Evolutionary conservation across 2,329 filamentous ascomycete species (phyloP).

Genomic region (Hymenoscyphus fructigenus): DNA sequence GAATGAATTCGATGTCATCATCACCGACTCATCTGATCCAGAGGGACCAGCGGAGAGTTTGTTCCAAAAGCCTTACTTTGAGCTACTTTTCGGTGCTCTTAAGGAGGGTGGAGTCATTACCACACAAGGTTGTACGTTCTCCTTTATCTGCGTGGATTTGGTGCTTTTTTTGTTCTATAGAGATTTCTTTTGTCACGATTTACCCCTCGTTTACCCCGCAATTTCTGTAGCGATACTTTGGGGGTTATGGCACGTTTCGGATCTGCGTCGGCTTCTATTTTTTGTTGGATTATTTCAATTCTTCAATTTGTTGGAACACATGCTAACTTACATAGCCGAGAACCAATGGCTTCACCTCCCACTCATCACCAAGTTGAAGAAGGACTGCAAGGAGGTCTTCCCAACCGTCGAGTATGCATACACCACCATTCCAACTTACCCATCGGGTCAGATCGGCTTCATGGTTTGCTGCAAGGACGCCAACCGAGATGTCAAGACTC

Average conservation of each 20-base stretch:
- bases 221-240: conserved; percentile 8
- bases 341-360: conserved; percentile 98
- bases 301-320: conserved; percentile 7
- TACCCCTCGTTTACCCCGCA: conserved; percentile 10
- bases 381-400: conserved; percentile 96
- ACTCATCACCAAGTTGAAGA: conserved; percentile 92
- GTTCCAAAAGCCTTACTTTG: conserved; percentile 98
- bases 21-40: conserved; percentile 97
- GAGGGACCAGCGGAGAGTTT: conserved; percentile 94
- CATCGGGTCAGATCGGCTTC: conserved; percentile 98
- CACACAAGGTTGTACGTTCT: conserved; percentile 99
- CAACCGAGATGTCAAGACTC: conserved; percentile 78
- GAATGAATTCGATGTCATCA: conserved; percentile 98
- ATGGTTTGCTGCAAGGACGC: conserved; percentile 99
- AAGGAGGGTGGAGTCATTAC: conserved; percentile 96
- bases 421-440: conserved; percentile 99
- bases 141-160: conserved; percentile 48
- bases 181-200: conserved; percentile 11
- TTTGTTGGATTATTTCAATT: neutral
- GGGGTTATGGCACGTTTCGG: conserved; percentile 5
- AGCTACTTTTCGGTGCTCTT: conserved; percentile 86
- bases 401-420: conserved; percentile 97
- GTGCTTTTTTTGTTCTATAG: conserved; percentile 15
- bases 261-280: conserved; percentile 8
- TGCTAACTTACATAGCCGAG: conserved; percentile 64